Evolutionary conservation across 2,329 filamentous ascomycete species (phyloP).

Genomic region (Cordyceps pruinosa): DNA sequence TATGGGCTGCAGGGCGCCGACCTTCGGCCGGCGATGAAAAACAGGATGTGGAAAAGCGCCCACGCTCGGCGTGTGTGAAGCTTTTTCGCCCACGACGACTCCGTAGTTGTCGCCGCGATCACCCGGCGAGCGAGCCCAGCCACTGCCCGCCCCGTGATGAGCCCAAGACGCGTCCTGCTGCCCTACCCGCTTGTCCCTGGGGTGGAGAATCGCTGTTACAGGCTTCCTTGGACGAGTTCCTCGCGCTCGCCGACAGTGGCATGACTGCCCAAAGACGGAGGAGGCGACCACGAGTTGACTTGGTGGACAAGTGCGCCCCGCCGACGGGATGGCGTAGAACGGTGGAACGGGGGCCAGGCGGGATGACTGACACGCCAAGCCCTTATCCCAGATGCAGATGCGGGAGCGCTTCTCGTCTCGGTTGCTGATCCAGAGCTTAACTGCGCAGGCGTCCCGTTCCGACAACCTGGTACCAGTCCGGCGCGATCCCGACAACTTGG

Average conservation of each 20-base stretch:
- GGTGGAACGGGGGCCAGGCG: not conserved
- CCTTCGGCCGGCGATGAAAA: not conserved
- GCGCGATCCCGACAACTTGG: constrained; percentile 12
- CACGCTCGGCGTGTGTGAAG: not conserved
- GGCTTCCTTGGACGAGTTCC: not conserved
- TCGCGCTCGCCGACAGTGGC: not conserved
- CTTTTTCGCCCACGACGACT: not conserved
- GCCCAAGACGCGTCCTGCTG: constrained; percentile 1
- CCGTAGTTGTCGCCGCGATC: not conserved
- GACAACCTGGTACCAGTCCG: constrained; percentile 6
- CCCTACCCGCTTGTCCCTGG: not conserved
- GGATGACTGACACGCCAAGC: constrained; percentile 1
- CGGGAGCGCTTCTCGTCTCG: constrained; percentile 4
- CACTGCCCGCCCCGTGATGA: not conserved
- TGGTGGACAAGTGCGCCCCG: constrained; percentile 11
- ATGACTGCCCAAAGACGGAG: constrained; percentile 11
- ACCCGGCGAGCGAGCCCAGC: not conserved
- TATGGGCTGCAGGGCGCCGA: not conserved
- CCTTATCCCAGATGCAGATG: constrained; percentile 1
- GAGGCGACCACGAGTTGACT: constrained; percentile 6
- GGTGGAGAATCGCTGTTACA: not conserved
- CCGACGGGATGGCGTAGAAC: not conserved
- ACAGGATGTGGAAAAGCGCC: not conserved
- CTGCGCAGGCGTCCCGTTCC: constrained; percentile 1
- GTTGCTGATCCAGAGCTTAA: constrained; percentile 1